Base-by-base conservation (phyloP, 2,329 filamentous ascomycete genomes). In the Colletotrichum acutatum region DNA sequence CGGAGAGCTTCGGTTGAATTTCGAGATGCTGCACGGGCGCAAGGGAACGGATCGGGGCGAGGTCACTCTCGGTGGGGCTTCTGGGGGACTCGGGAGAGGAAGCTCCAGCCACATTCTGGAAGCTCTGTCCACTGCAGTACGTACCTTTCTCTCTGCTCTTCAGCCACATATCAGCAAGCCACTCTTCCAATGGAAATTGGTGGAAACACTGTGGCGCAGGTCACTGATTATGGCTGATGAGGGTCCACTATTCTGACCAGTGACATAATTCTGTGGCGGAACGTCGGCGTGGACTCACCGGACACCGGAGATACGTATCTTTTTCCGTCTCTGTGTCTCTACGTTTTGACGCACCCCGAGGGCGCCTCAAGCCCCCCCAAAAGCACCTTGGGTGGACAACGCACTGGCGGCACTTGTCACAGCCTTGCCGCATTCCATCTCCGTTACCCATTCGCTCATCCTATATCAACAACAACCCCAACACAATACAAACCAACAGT, bases 391-490 rank as follows among this genome's bases (percentile, higher is more conserved):
- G 12, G 32, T 32, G 34, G 28, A 52, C 53, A 34, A 34, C 61
- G 26, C 62, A 42, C 28, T 30, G 56, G 19, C 42, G 42, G 42
- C 59, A 34, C 59, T 61, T 64, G 63, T 61, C 34, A 64, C 60
- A 74, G 64, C 72, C 69, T 74, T 46, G 69, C 59, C 49, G 69
- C 68, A 74, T 61, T 74, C 60, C 72, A 12, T 56, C 46, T 64
- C 60, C 60, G 24, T 64, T 49, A n/a, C 46, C 22, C 62, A 16
- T 32, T 59, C 59, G 60, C 59, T 42, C 42, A 19, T 24, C 34
- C 70, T 63, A 46, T 16, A 46, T 26, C 42, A 34, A 26, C 56
- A 14, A 26, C 42, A 68, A 12, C n/a, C 64, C 22, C 42, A n/a
- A 49, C 19, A n/a, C 42, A 19, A 4, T 49, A 9, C 42, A 37